Evolutionary conservation across 2,329 filamentous ascomycete genomes (phyloP), one percentile per base, ranked within the genome.

Genomic region (Ascomycota sp.): DNA sequence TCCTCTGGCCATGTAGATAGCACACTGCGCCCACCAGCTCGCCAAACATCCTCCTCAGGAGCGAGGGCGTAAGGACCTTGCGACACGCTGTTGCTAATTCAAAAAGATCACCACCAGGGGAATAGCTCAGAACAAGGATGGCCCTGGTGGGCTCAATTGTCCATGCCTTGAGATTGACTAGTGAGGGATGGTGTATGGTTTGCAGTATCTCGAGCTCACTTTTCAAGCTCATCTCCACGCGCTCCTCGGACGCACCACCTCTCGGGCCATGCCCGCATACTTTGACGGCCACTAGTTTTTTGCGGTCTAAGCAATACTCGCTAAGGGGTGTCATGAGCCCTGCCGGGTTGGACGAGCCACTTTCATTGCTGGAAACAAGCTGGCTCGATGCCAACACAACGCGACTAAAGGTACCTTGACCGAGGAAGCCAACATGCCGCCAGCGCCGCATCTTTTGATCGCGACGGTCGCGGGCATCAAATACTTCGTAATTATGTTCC

Each of bases 191-290:
- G 31, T 76, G 75, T 41, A 95, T 74, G 12, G 67, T 71, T 48
- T 78, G 82, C 59, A 98, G 75, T 39, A 98, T 91, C 43, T 95
- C 86, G 25, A 98, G 67, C 57, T 98, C 89, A 36, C 89, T 73
- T 55, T 93, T 92, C 37, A 98, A 57, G 33, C 83, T 91, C 53
- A 89, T 81, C 52, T 94, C 86, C 36, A 95, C 75, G 24, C 89
- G 73, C 42, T 93, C 80, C 48, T 93, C 83, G 29, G 89, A 89
- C 4, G 85, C 86, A 27, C 86, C 86, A 30, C 89, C 89, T 17
- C 81, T 81, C 1, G 89, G 86, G 4, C 86, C 89, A 52, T 93
- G 83, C 50, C 94, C 82, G 46, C 91, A 86, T 27, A 98, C 73
- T 52, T 98, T 98, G 46, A 98, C 73, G 2, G 89, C 89, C 3